phyloP scores from a whole-genome alignment of 2,329 filamentous ascomycete genomes.

The Aureobasidium melanogenum region DNA sequence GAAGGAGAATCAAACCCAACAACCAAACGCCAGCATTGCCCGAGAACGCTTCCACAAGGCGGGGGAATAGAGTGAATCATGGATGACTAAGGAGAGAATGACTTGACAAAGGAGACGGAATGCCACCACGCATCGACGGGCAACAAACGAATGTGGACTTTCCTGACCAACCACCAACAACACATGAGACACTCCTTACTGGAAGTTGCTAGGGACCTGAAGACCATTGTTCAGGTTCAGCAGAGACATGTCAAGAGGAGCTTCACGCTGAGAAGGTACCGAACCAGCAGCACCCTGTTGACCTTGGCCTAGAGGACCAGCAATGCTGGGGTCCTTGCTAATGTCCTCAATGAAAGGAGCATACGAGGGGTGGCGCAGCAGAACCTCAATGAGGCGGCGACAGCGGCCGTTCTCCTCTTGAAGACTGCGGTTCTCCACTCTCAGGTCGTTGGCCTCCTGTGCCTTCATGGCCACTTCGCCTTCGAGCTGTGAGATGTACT shows the following conservation, averaged over 20 bases:
- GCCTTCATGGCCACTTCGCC: conserved; percentile 75
- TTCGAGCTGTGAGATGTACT: conserved; percentile 95
- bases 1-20: neutral
- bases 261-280: conserved; percentile 42
- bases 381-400: conserved; percentile 64
- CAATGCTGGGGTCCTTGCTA: conserved; percentile 30
- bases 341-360: conserved; percentile 38
- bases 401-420: conserved; percentile 49
- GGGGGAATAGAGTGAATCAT: conserved; percentile 11
- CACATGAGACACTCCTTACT: neutral
- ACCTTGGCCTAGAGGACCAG: conserved; percentile 17
- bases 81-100: conserved; percentile 6
- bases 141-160: neutral
- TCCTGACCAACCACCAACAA: neutral
- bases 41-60: conserved; percentile 10
- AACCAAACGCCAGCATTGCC: conserved; percentile 6
- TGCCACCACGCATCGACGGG: neutral
- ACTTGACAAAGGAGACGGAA: neutral
- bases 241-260: conserved; percentile 64
- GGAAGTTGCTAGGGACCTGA: conserved; percentile 12
- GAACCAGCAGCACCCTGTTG: conserved; percentile 15
- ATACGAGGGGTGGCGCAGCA: conserved; percentile 47
- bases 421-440: conserved; percentile 70
- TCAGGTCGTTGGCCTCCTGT: conserved; percentile 73
- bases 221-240: conserved; percentile 48